phyloP scores from a whole-genome alignment of 805 yeast genomes.

The Pichia exigua region DNA sequence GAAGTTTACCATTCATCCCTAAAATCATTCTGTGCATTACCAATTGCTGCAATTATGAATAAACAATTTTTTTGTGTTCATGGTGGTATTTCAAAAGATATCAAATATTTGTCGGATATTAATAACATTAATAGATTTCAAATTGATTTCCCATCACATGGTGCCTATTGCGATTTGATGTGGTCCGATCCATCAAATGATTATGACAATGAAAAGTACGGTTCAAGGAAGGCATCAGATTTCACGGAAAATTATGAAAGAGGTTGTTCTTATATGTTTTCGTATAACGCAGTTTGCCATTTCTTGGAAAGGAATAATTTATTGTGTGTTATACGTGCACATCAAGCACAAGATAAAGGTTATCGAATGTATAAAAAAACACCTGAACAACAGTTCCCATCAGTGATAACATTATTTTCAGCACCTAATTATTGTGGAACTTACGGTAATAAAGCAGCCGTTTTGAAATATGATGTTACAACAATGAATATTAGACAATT shows the following conservation, averaged over 20 bases:
- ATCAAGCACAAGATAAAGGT: conserved; percentile 97
- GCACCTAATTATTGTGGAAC: conserved; percentile 94
- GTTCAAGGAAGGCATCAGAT: conserved; percentile 27
- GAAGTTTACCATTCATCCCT: conserved; percentile 66
- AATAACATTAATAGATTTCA: conserved; percentile 67
- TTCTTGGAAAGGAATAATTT: conserved; percentile 74
- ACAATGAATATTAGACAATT: conserved; percentile 95
- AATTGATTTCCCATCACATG: conserved; percentile 83
- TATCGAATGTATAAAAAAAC: conserved; percentile 90
- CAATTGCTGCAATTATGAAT: conserved; percentile 90
- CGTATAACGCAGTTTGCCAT: conserved; percentile 73
- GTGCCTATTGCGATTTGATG: conserved; percentile 86
- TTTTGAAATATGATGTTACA: conserved; percentile 81
- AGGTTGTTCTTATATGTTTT: conserved; percentile 88
- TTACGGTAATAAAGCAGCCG: conserved; percentile 92
- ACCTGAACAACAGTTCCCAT: conserved; percentile 78
- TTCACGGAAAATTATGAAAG: conserved; percentile 60
- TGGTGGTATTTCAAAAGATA: conserved; percentile 89
- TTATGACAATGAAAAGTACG: conserved; percentile 53
- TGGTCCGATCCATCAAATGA: conserved; percentile 97
- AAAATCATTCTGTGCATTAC: conserved; percentile 75
- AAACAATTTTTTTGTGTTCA: conserved; percentile 93
- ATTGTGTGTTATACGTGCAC: conserved; percentile 85
- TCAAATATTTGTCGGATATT: conserved; percentile 62
- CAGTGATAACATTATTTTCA: conserved; percentile 82